These are phyloP conservation scores for Xylaria arbuscula DNA, from an alignment of 2,329 filamentous ascomycete species.

Conservation along the genomic window DNA sequence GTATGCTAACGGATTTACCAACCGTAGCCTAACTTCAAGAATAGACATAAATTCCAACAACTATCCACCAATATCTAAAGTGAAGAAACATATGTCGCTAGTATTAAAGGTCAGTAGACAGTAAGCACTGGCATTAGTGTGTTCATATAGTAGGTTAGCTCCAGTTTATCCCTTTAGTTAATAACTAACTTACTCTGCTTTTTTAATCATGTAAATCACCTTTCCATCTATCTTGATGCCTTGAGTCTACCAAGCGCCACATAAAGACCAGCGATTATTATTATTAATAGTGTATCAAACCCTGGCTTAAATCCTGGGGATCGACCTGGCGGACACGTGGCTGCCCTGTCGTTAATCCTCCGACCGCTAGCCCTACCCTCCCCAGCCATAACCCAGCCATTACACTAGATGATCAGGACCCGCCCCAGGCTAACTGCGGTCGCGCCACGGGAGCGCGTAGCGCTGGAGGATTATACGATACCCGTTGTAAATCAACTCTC, in stretches of 20 bases:
- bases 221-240: neutral
- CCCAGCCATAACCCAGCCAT: conserved; percentile 7
- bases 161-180: neutral
- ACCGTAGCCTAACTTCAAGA: neutral
- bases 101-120: neutral
- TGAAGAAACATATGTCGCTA: neutral
- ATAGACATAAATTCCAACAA: too few species aligned
- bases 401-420: conserved; percentile 3
- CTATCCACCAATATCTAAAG: neutral
- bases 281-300: neutral
- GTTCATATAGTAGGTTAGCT: neutral
- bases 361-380: neutral
- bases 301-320: neutral
- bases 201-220: neutral
- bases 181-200: neutral
- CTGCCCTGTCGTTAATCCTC: conserved; percentile 26
- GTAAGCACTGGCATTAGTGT: neutral
- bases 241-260: neutral
- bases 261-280: neutral
- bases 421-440: conserved; percentile 7
- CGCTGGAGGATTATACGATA: neutral
- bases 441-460: conserved; percentile 6
- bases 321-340: conserved; percentile 23
- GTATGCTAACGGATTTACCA: neutral
- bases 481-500: neutral